These are phyloP conservation scores for Pseudonitzschia pungens DNA, from an alignment of 108 stramenopile genomes.

Conservation along the genomic window DNA sequence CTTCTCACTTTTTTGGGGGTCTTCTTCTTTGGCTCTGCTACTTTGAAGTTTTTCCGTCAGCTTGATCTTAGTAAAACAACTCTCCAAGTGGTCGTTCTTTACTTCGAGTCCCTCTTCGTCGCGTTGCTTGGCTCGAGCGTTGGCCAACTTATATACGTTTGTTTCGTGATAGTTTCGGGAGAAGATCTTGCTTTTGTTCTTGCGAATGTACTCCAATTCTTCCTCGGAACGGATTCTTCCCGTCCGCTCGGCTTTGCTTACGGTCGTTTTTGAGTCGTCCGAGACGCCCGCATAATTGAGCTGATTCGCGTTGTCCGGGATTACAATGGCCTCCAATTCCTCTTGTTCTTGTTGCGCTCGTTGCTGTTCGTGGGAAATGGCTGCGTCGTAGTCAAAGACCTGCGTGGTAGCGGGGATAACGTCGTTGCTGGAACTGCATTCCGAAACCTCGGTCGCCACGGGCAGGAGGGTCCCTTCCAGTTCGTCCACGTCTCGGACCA, in stretches of 20 bases:
- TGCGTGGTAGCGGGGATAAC: background rate
- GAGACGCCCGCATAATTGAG: background rate
- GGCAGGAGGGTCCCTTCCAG: slow-evolving; percentile 12
- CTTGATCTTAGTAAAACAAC: background rate
- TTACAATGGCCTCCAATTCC: background rate
- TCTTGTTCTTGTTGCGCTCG: slow-evolving; percentile 6
- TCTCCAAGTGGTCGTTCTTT: slow-evolving; percentile 5
- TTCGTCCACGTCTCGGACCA: slow-evolving; percentile 13
- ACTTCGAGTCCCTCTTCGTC: slow-evolving; percentile 16
- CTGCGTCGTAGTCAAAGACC: slow-evolving; percentile 15
- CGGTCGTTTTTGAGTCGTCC: slow-evolving; percentile 12
- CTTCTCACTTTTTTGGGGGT: background rate
- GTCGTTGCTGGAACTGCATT: background rate
- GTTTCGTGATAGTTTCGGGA: slow-evolving; percentile 18
- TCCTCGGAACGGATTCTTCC: slow-evolving; percentile 16
- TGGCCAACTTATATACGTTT: background rate
- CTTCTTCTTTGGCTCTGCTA: background rate
- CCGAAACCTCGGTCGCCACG: background rate
- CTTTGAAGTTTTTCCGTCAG: background rate
- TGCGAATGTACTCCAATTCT: slow-evolving; percentile 16
- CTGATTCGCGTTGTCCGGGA: slow-evolving; percentile 6
- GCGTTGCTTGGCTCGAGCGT: slow-evolving; percentile 8
- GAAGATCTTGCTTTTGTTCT: background rate
- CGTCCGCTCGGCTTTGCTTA: background rate
- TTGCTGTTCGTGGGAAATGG: background rate